Conservation (phyloP, 2,329 filamentous ascomycete species). For the Leptographium flavum region DNA sequence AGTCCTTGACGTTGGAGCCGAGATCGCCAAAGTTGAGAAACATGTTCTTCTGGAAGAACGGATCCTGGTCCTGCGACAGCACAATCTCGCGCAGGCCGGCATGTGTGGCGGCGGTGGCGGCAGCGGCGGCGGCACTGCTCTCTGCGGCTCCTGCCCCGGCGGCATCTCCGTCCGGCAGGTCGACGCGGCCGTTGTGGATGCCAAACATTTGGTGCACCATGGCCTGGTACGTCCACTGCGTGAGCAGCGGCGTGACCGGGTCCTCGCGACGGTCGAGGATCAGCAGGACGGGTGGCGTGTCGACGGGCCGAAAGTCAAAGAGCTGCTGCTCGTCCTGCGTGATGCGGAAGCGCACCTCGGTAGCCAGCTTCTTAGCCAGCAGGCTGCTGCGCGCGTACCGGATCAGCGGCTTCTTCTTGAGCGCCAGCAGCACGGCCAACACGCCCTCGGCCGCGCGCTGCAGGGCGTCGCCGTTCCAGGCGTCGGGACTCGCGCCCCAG, state of each 20-base stretch:
- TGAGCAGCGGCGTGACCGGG: constrained; percentile 83
- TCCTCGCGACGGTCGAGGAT: constrained; percentile 87
- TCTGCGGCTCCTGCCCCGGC: constrained; percentile 23
- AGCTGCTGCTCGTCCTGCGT: constrained; percentile 92
- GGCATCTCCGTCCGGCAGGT: constrained; percentile 49
- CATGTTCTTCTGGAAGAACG: constrained; percentile 99
- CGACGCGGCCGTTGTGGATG: constrained; percentile 88
- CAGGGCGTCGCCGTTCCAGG: constrained; percentile 82
- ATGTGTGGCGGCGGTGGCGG: constrained; percentile 59
- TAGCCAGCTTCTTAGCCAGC: constrained; percentile 81
- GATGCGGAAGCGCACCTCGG: constrained; percentile 82
- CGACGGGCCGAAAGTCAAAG: constrained; percentile 89
- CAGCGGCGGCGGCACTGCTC: constrained; percentile 37
- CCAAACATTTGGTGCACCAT: constrained; percentile 97
- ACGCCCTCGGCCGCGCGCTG: constrained; percentile 79
- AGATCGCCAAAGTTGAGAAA: constrained; percentile 94
- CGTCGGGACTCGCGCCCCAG: constrained; percentile 70
- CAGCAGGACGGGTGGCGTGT: constrained; percentile 85
- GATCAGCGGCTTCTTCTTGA: constrained; percentile 95
- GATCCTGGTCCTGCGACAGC: constrained; percentile 89
- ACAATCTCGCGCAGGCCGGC: constrained; percentile 90
- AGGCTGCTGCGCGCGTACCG: constrained; percentile 85
- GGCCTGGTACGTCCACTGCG: constrained; percentile 99
- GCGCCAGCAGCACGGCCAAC: constrained; percentile 65
- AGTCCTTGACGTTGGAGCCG: constrained; percentile 92